Conservation (phyloP, 148 eudicot genomes). For the Vaccinium vitisidaea region DNA sequence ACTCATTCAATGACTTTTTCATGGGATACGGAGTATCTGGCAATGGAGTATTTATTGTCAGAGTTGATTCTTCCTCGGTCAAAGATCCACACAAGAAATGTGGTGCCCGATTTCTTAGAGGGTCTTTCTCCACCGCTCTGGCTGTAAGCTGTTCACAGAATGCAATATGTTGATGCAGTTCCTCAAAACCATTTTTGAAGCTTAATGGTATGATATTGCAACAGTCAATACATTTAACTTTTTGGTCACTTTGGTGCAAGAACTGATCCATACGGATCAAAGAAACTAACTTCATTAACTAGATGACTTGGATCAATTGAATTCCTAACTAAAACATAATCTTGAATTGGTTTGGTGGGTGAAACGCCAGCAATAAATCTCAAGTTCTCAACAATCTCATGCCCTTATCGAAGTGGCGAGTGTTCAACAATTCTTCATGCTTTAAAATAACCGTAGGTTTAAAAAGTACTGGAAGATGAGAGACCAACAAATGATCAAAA, state of each 20-base stretch:
- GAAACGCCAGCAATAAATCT: no score
- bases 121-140: conserved; percentile 66
- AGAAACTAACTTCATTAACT: neutral
- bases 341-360: neutral
- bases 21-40: conserved; percentile 44
- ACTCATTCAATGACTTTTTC: conserved; percentile 54
- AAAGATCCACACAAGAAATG: conserved; percentile 84
- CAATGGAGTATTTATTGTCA: conserved; percentile 45
- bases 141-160: conserved; percentile 54
- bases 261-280: neutral
- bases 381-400: no score
- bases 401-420: neutral
- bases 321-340: neutral
- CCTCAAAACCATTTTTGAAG: neutral
- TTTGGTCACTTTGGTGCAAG: neutral
- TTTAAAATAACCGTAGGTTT: neutral
- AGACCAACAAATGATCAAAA: neutral
- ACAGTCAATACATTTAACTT: neutral
- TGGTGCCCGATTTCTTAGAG: conserved; percentile 55
- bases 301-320: neutral
- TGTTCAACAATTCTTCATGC: neutral
- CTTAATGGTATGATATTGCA: neutral
- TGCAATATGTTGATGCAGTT: neutral
- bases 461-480: neutral
- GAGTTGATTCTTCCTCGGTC: conserved; percentile 45